phyloP scores from a whole-genome alignment of 495 filamentous ascomycete species.

The Aspergillus cavernicola region DNA sequence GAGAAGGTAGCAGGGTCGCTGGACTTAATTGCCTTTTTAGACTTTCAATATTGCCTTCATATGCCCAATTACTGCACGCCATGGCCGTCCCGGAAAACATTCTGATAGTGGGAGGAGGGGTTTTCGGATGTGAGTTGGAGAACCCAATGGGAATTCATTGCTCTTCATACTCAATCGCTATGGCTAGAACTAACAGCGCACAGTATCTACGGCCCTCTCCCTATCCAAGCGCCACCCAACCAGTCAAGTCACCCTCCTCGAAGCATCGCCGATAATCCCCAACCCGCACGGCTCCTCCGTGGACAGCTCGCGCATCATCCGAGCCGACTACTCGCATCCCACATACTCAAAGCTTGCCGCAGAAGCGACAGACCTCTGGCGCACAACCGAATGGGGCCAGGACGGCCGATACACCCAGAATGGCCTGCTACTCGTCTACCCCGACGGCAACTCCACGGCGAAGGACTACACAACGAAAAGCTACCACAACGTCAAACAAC shows the following conservation, averaged over 20 bases:
- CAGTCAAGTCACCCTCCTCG: slow-evolving; percentile 63
- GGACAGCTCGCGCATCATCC: slow-evolving; percentile 74
- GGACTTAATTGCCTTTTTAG: neutral
- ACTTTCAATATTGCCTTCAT: neutral
- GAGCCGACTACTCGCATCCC: slow-evolving; percentile 74
- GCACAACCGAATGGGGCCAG: slow-evolving; percentile 56
- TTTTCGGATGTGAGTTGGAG: slow-evolving; percentile 62
- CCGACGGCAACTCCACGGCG: slow-evolving; percentile 45
- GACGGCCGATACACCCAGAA: slow-evolving; percentile 70
- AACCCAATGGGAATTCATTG: neutral
- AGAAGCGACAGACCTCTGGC: slow-evolving; percentile 68
- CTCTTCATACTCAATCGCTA: neutral
- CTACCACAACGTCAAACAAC: slow-evolving; percentile 57
- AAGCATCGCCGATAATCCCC: slow-evolving; percentile 63
- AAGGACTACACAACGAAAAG: slow-evolving; percentile 63
- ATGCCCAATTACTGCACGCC: neutral
- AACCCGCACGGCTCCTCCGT: slow-evolving; percentile 67
- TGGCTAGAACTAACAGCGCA: neutral
- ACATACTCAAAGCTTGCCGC: slow-evolving; percentile 68
- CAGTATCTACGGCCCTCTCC: slow-evolving; percentile 61
- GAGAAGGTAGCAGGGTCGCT: neutral
- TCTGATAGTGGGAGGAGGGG: slow-evolving; percentile 72
- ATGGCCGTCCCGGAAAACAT: slow-evolving; percentile 52
- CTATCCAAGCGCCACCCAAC: slow-evolving; percentile 55
- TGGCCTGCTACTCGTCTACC: slow-evolving; percentile 66